Conservation (phyloP, 2,329 filamentous ascomycete genomes). For the Fusarium devonianum region DNA sequence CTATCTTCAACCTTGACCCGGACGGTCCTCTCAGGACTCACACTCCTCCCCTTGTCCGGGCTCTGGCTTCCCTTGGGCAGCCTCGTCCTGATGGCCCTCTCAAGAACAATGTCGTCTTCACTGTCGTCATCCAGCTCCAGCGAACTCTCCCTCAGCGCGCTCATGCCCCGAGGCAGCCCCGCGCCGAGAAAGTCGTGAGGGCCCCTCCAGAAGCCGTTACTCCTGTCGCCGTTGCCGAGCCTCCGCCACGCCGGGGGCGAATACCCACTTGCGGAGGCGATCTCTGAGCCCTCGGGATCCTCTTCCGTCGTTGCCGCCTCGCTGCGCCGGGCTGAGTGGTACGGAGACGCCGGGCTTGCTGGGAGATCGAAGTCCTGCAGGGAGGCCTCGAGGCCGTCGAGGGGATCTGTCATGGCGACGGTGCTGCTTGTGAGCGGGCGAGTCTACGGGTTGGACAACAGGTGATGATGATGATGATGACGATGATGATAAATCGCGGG, state of each 20-base stretch:
- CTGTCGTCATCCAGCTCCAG: constrained; percentile 41
- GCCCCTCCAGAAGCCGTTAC: constrained; percentile 67
- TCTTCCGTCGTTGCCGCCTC: constrained; percentile 47
- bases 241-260: constrained; percentile 68
- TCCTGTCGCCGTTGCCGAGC: constrained; percentile 65
- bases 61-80: constrained; percentile 63
- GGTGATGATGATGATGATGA: too few species aligned
- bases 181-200: constrained; percentile 61
- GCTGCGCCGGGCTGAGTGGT: constrained; percentile 47
- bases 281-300: constrained; percentile 54
- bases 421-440: constrained; percentile 10
- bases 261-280: constrained; percentile 62
- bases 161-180: constrained; percentile 50
- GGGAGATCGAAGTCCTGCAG: constrained; percentile 63
- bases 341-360: constrained; percentile 49
- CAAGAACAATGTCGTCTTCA: constrained; percentile 53
- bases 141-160: constrained; percentile 36
- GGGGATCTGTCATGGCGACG: constrained; percentile 44
- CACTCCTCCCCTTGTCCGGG: constrained; percentile 58
- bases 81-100: constrained; percentile 61
- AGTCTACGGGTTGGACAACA: constrained; percentile 3
- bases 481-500: background rate
- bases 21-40: constrained; percentile 56
- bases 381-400: constrained; percentile 58
- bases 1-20: constrained; percentile 44